Conservation (phyloP, 2,329 filamentous ascomycete genomes). For the Fusarium udum region DNA sequence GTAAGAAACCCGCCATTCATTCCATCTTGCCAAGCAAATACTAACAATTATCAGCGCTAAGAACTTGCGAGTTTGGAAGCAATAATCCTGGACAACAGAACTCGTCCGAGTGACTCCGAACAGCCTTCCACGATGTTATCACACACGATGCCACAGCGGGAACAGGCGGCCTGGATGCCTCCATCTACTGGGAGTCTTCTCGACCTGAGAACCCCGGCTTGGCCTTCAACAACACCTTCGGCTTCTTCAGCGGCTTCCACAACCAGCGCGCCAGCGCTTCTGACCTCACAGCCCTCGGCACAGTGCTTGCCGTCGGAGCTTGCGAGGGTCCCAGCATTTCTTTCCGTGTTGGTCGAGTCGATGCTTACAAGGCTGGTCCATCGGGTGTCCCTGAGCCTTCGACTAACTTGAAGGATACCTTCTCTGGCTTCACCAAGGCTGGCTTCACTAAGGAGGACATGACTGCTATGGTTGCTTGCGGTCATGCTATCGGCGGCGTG, state of each 20-base stretch:
- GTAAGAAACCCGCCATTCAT: not conserved
- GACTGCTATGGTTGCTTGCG: constrained; percentile 50
- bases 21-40: not conserved
- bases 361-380: constrained; percentile 44
- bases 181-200: constrained; percentile 39
- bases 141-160: constrained; percentile 32
- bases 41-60: constrained; percentile 15
- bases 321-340: constrained; percentile 46
- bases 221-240: constrained; percentile 42
- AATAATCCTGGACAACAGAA: constrained; percentile 31
- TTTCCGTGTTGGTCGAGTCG: constrained; percentile 45
- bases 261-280: constrained; percentile 26
- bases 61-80: constrained; percentile 30
- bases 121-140: constrained; percentile 41
- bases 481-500: constrained; percentile 53
- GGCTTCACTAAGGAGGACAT: constrained; percentile 49
- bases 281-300: constrained; percentile 48
- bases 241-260: constrained; percentile 45
- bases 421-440: constrained; percentile 43
- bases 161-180: constrained; percentile 41
- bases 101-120: constrained; percentile 42
- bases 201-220: constrained; percentile 35
- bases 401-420: constrained; percentile 41
- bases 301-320: constrained; percentile 51
- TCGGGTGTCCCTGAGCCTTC: constrained; percentile 46